Evolutionary conservation across 331 rosid species (phyloP).

Genomic region (Erythrophleum ivorense): DNA sequence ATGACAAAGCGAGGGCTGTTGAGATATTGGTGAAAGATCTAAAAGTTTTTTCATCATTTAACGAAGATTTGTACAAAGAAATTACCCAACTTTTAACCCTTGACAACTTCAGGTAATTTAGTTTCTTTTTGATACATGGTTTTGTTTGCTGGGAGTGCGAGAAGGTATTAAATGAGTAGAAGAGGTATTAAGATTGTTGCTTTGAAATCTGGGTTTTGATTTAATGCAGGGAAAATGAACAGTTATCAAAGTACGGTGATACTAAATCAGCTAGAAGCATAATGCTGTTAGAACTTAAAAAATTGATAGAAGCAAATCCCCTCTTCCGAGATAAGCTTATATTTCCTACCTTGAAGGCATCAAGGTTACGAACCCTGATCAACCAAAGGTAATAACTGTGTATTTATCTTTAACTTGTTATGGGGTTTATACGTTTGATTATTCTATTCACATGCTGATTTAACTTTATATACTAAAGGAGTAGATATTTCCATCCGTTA

Average conservation of each 20-base stretch:
- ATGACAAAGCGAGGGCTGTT: slow-evolving; percentile 51
- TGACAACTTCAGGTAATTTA: slow-evolving; percentile 59
- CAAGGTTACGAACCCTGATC: slow-evolving; percentile 52
- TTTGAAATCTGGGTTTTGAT: slow-evolving; percentile 20
- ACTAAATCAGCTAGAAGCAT: slow-evolving; percentile 52
- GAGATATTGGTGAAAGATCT: slow-evolving; percentile 67
- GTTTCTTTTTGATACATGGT: background rate
- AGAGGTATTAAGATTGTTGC: background rate
- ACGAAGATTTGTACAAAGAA: slow-evolving; percentile 59
- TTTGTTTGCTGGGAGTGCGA: background rate
- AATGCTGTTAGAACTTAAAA: slow-evolving; percentile 59
- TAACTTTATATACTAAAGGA: background rate
- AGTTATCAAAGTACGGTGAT: slow-evolving; percentile 64
- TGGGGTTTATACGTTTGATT: slow-evolving; percentile 15
- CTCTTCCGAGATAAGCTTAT: slow-evolving; percentile 56
- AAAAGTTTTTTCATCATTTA: slow-evolving; percentile 51
- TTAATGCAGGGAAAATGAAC: slow-evolving; percentile 63
- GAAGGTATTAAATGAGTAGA: background rate
- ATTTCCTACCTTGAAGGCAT: slow-evolving; percentile 51
- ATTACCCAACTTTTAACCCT: slow-evolving; percentile 63
- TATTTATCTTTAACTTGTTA: slow-evolving; percentile 7
- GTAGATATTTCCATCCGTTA: background rate
- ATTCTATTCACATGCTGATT: slow-evolving; percentile 15
- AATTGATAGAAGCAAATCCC: slow-evolving; percentile 62
- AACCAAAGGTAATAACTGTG: slow-evolving; percentile 52